Evolutionary conservation across 2,329 filamentous ascomycete species (phyloP).

Genomic region (Fusarium clavum): DNA sequence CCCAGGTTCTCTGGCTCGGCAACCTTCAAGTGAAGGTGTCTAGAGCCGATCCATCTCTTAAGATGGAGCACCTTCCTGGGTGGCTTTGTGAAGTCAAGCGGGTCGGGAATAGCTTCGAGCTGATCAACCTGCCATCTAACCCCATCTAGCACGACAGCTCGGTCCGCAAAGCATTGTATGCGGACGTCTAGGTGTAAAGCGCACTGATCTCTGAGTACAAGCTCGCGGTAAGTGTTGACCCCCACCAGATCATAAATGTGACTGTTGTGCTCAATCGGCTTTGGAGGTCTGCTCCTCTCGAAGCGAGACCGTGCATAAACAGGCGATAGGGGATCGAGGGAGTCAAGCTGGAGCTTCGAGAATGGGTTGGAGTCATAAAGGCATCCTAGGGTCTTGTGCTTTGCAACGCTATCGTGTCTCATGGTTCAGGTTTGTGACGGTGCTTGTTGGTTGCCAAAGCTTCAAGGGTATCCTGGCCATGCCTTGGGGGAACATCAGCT

Average conservation of each 20-base stretch:
- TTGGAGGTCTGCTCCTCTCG: background rate
- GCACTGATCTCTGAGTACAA: background rate
- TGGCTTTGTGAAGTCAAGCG: background rate
- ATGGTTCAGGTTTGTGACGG: fast-evolving
- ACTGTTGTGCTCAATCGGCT: background rate
- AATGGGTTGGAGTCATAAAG: fast-evolving
- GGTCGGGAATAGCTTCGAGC: background rate
- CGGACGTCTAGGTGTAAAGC: constrained; percentile 1
- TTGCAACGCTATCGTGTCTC: background rate
- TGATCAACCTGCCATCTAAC: background rate
- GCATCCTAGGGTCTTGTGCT: no score
- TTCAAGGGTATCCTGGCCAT: no score
- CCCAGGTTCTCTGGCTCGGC: background rate
- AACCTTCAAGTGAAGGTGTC: fast-evolving
- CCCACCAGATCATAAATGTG: background rate
- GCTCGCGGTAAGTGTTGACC: background rate
- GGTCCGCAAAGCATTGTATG: background rate
- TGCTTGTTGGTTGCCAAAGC: no score
- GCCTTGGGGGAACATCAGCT: background rate
- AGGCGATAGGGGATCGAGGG: background rate
- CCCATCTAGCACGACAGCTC: background rate
- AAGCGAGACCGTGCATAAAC: background rate
- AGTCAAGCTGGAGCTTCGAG: background rate
- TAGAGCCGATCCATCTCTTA: background rate
- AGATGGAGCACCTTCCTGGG: background rate